Evolutionary conservation across 805 yeast species (phyloP), one percentile per base, ranked within the genome.

Genomic region (Wickerhamiella shivajii): DNA sequence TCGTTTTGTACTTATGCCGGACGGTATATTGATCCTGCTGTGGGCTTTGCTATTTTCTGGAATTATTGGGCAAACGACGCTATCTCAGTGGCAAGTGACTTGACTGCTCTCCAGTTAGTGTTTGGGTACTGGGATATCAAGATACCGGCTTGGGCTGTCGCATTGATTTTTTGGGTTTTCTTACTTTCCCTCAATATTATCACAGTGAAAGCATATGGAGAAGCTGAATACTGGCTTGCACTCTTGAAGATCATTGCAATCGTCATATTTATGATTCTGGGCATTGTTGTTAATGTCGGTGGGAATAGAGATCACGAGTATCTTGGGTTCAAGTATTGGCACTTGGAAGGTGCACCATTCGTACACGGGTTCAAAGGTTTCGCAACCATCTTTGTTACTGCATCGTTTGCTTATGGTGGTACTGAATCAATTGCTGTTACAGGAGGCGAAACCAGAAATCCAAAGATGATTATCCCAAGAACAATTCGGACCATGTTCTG

Each of bases 171-270:
- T 44, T 71, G 75, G 72, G 57, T 60, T 11, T 53, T 66, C 29
- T 53, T 71, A 2, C 48, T 70, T 15, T 46, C 49, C 6, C 45
- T 51, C 33, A 69, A 70, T 46, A 55, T 66, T 25, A 57, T 68
- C 38, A 69, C 67, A 32, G 75, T 68, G n/a, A 55, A 54, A 39
- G 66, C 67, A 18, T 55, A 71, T 37, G 67, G 75, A 35, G 66
- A 73, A 36, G 59, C 70, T n/a, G 81, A 72, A 46, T 78, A 71
- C 52, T 77, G 76, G 75, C 64, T 72, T 43, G 71, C 78, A 1
- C 46, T 66, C 12, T 59, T 77, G 52, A 78, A 77, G 52, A 70
- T 78, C 21, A 40, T 76, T 33, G 66, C 78, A 22, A 66, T 78
- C 46, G 48, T 71, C 15, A 81, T 83, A 14, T 74, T 71, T 49